phyloP scores from a whole-genome alignment of 2,329 filamentous ascomycete species.

The Talaromyces albobiverticillius region DNA sequence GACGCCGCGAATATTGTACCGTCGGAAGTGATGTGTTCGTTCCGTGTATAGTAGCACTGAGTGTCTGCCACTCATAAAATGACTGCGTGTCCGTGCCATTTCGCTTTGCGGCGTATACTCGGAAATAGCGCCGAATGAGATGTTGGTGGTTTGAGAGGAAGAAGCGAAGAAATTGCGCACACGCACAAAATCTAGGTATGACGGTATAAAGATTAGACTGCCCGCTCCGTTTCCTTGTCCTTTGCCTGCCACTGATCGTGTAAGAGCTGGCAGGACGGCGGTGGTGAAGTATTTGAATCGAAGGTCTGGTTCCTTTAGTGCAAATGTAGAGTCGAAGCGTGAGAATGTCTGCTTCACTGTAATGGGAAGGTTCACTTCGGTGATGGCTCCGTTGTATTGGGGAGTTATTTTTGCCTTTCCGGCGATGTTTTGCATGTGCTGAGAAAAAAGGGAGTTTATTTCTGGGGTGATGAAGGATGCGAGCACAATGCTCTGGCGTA shows the following conservation, averaged over 20 bases:
- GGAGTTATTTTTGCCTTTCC: slow-evolving; percentile 74
- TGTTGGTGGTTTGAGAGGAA: slow-evolving; percentile 53
- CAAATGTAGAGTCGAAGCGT: slow-evolving; percentile 70
- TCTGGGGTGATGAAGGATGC: slow-evolving; percentile 85
- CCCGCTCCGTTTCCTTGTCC: slow-evolving; percentile 59
- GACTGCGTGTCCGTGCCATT: slow-evolving; percentile 77
- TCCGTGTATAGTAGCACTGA: slow-evolving; percentile 86
- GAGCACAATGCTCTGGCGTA: slow-evolving; percentile 82
- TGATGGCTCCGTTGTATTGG: slow-evolving; percentile 68
- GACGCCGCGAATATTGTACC: slow-evolving; percentile 80
- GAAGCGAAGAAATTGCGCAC: slow-evolving; percentile 89
- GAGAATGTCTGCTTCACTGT: slow-evolving; percentile 84
- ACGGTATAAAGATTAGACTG: slow-evolving; percentile 84
- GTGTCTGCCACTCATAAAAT: slow-evolving; percentile 82
- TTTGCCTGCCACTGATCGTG: slow-evolving; percentile 52
- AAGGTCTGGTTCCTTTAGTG: slow-evolving; percentile 75
- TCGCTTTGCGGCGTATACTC: slow-evolving; percentile 82
- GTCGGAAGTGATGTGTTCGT: slow-evolving; percentile 91
- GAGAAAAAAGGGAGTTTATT: slow-evolving; percentile 73
- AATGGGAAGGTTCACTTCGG: slow-evolving; percentile 61
- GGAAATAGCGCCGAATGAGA: slow-evolving; percentile 77
- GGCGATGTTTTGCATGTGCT: slow-evolving; percentile 73
- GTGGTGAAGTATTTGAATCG: slow-evolving; percentile 89
- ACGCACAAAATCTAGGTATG: slow-evolving; percentile 91
- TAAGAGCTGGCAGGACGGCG: slow-evolving; percentile 72